Evolutionary conservation across 1,284 basidiomycete species (phyloP).

Genomic region (Marasmius sp.): DNA sequence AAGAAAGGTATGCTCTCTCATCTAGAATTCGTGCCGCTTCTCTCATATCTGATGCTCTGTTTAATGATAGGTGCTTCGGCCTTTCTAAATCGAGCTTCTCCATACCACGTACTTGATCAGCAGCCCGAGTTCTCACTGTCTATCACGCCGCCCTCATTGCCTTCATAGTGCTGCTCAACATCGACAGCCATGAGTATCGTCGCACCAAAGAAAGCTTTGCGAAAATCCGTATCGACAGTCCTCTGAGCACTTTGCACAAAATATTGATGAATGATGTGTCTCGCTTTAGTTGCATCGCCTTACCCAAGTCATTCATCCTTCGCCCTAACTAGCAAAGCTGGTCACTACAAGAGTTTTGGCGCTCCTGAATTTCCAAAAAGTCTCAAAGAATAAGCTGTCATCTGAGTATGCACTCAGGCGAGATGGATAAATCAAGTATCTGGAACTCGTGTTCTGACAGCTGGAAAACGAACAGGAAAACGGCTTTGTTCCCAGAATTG

Average conservation of each 20-base stretch:
- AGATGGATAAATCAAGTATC: constrained; percentile 59
- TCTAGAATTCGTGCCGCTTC: too few species aligned
- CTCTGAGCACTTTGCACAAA: constrained; percentile 41
- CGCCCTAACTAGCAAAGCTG: constrained; percentile 45
- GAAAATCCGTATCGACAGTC: constrained; percentile 46
- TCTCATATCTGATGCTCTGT: too few species aligned
- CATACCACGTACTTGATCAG: too few species aligned
- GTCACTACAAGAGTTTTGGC: constrained; percentile 49
- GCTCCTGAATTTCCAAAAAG: constrained; percentile 48
- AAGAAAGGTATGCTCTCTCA: too few species aligned
- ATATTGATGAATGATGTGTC: constrained; percentile 62
- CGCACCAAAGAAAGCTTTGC: constrained; percentile 52
- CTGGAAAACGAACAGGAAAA: constrained; percentile 47
- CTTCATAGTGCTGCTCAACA: background rate
- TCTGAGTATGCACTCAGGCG: constrained; percentile 73
- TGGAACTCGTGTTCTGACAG: constrained; percentile 2
- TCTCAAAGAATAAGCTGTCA: constrained; percentile 66
- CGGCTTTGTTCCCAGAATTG: constrained; percentile 70
- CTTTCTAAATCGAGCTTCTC: too few species aligned
- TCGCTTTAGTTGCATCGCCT: constrained; percentile 5
- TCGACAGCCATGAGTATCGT: constrained; percentile 22
- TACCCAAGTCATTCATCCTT: constrained; percentile 11
- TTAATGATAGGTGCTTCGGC: too few species aligned
- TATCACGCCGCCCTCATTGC: too few species aligned
- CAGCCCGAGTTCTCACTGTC: too few species aligned